These are phyloP conservation scores for Marasmius sp. DNA, from an alignment of 1,284 basidiomycete genomes.

Conservation along the genomic window DNA sequence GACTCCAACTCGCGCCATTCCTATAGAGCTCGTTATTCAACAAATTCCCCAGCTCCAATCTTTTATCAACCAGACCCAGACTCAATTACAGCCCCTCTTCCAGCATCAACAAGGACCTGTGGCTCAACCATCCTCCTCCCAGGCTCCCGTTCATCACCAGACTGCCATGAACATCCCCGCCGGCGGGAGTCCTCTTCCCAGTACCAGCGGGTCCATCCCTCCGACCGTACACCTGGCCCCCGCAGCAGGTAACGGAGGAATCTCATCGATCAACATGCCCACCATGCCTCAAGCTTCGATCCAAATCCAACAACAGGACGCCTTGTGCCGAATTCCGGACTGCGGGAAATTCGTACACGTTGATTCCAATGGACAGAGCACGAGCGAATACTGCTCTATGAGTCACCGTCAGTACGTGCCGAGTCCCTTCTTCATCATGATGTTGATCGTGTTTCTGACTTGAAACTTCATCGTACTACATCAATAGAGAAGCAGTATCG, in stretches of 20 bases:
- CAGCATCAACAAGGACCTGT: neutral
- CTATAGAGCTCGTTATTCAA: conserved; percentile 37
- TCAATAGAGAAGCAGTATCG: conserved; percentile 45
- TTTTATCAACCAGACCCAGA: neutral
- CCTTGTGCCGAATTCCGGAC: conserved; percentile 47
- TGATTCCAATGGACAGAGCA: conserved; percentile 40
- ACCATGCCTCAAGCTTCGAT: neutral
- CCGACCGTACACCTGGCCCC: neutral
- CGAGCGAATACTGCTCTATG: conserved; percentile 51
- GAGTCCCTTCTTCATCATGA: neutral
- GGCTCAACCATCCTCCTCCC: neutral
- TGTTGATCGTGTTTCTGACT: neutral
- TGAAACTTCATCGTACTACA: neutral
- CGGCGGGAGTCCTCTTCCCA: neutral
- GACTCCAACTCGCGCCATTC: neutral
- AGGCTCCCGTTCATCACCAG: neutral
- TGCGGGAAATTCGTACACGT: conserved; percentile 50
- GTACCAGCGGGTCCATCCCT: neutral
- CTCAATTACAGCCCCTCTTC: neutral
- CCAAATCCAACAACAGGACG: neutral
- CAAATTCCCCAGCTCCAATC: conserved; percentile 29
- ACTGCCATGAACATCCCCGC: too few relatives aligned
- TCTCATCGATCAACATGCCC: neutral
- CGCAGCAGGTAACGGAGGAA: neutral
- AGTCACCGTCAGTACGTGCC: conserved; percentile 49